A percentile compares a stretch with the other conserved stretches of the same genome.
phyloP scores from a whole-genome alignment of 2,329 filamentous ascomycete genomes.

The Didymella pomorum region DNA sequence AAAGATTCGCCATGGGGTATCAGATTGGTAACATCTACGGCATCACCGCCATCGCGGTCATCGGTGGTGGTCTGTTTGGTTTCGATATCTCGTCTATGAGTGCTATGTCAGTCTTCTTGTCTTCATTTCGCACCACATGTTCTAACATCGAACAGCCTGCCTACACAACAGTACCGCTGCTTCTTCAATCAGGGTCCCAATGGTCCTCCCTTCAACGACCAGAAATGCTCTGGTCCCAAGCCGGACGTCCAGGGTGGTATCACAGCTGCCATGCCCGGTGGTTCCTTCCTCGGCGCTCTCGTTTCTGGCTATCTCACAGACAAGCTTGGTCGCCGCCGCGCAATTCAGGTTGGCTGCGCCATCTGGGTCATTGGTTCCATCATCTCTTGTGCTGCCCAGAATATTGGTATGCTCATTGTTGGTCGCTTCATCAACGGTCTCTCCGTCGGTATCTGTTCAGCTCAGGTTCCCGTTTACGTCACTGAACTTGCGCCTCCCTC shows the following conservation, averaged over 20 bases:
- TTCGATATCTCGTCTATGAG: slow-evolving; percentile 83
- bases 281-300: slow-evolving; percentile 72
- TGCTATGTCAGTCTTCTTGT: slow-evolving; percentile 45
- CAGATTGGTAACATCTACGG: slow-evolving; percentile 65
- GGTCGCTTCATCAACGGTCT: slow-evolving; percentile 77
- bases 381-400: slow-evolving; percentile 69
- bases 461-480: slow-evolving; percentile 74
- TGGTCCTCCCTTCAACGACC: slow-evolving; percentile 43
- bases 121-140: background rate
- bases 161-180: slow-evolving; percentile 72
- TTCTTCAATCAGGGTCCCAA: slow-evolving; percentile 69
- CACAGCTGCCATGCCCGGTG: slow-evolving; percentile 74
- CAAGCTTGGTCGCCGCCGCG: slow-evolving; percentile 60
- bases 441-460: slow-evolving; percentile 75
- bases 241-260: slow-evolving; percentile 70
- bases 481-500: slow-evolving; percentile 68
- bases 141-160: slow-evolving; percentile 56
- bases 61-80: slow-evolving; percentile 76
- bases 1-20: slow-evolving; percentile 35
- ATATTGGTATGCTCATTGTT: slow-evolving; percentile 74
- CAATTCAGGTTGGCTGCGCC: slow-evolving; percentile 62
- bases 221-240: slow-evolving; percentile 61
- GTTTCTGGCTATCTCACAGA: slow-evolving; percentile 68
- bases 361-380: slow-evolving; percentile 67
- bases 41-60: slow-evolving; percentile 65